phyloP scores from a whole-genome alignment of 768 basidiomycete species.

The Hydnomerulius pinastri region DNA sequence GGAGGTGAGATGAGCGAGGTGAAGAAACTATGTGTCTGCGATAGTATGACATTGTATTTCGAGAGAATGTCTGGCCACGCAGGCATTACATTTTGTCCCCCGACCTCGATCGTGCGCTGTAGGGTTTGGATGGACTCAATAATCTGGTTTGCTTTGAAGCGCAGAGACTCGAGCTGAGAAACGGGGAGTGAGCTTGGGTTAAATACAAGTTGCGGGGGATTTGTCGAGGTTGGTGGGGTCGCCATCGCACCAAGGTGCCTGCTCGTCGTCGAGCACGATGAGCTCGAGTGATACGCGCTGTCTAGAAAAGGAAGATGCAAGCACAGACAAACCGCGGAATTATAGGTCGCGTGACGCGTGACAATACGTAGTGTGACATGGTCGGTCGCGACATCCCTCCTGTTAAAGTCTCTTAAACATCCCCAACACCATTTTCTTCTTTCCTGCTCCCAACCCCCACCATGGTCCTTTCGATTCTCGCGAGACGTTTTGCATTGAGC shows the following conservation, averaged over 20 bases:
- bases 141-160: constrained; percentile 77
- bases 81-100: constrained; percentile 62
- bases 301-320: neutral
- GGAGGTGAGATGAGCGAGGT: constrained; percentile 52
- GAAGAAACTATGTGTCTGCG: constrained; percentile 79
- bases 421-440: neutral
- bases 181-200: constrained; percentile 50
- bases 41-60: constrained; percentile 83
- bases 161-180: constrained; percentile 73
- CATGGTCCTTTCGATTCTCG: constrained; percentile 18
- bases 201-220: constrained; percentile 18
- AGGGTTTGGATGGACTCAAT: constrained; percentile 73
- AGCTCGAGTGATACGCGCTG: neutral
- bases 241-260: neutral
- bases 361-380: constrained; percentile 6
- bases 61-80: constrained; percentile 86
- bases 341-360: constrained; percentile 23
- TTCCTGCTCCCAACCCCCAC: neutral
- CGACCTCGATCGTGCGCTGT: constrained; percentile 62
- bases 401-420: neutral
- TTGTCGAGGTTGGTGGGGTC: neutral
- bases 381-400: neutral
- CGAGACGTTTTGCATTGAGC: constrained; percentile 5
- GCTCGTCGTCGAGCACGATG: neutral
- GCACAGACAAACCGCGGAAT: neutral